Base-by-base conservation (phyloP, 176 grass and related monocot genomes). In the Aegilops umbellulata region DNA sequence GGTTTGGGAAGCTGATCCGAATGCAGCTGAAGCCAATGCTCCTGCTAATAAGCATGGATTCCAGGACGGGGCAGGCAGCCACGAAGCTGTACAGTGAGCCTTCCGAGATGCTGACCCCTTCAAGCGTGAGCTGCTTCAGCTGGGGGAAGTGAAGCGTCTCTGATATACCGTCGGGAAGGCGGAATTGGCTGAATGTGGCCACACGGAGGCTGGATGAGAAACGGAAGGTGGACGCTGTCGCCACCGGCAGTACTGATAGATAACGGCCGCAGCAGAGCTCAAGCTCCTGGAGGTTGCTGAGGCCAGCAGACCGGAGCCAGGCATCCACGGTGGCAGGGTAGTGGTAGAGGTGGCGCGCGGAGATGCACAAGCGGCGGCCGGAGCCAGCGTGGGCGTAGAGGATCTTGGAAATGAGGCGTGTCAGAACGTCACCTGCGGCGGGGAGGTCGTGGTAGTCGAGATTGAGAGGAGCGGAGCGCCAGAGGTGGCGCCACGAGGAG, bases 211-310 rank as follows among this genome's bases (percentile, higher is more conserved):
- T 78, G 30, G 19, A 7, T 6, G 76, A 60, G n/a, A n/a, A n/a
- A n/a, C n/a, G n/a, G n/a, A 88, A 86, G 74, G 74, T 86, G 20
- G 72, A 65, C 42, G 83, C 65, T 10, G 27, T 38, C 2, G 79
- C 88, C 74, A 69, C 12, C 11, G 55, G 55, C 19, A 38, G 20
- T 57, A 24, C 20, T 0, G 1, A 22, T 38, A 9, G 31, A 8
- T 6, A 5, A 10, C 27, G 10, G 20, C 31, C 12, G 13, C 20
- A 1, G 20, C n/a, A 72, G 55, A 79, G 39, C 55, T 79, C 76
- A 0, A 62, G 55, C 76, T 79, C 76, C 76, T 79, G 24, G 31
- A 79, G 55, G 55, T 79, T 61, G 32, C 16, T 36, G 55, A 79
- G 55, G 39, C 31, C 32, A 5, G 32, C 3, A 0, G 76, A 62